Evolutionary conservation across 306 rosid genomes (phyloP), one percentile per base, ranked within the genome.

Genomic region (Hylodesmum podocarpum): DNA sequence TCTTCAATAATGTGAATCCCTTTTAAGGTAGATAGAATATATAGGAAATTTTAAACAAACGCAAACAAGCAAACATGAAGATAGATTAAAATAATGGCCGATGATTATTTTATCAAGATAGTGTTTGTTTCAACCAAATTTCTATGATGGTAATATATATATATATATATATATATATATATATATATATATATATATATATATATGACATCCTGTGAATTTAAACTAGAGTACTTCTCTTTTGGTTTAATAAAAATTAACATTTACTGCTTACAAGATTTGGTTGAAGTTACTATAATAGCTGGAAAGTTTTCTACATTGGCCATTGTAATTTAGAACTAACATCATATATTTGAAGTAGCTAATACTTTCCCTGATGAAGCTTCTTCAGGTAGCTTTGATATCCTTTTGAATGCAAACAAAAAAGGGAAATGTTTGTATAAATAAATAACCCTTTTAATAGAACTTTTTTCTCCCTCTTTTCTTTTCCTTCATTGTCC

Each of bases 401-500:
- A 47, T 62, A 62, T 22, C 64, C 78, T 73, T 28, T 58, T 50
- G 11, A 11, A 14, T n/a, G 8, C 33, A 47, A 66, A 66, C 27
- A 34, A 36, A 76, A 72, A 39, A 34, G 49, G 25, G 39, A 36
- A 33, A 19, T 34, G 29, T 66, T 58, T 66, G 80, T 72, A 85
- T 79, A 82, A 47, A 64, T 18, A 51, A 21, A 29, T 18, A 51
- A 21, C 22, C 11, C 62, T 18, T 72, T 24, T 4, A 11, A 66
- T 61, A 46, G 18, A 40, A 84, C 81, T 64, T 83, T 33, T 71
- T 21, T 50, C 84, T 75, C 74, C 73, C 76, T 66, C 83, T 72
- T 77, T 81, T 89, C 79, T 82, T 89, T 53, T 83, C 91, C 79
- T 66, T 88, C 28, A 41, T 25, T 15, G 84, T 88, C 28, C 47